A percentile compares a stretch with the other conserved stretches of the same genome.
Evolutionary conservation across 2,329 filamentous ascomycete species (phyloP).

Genomic region (Akanthomyces dipterigenus): DNA sequence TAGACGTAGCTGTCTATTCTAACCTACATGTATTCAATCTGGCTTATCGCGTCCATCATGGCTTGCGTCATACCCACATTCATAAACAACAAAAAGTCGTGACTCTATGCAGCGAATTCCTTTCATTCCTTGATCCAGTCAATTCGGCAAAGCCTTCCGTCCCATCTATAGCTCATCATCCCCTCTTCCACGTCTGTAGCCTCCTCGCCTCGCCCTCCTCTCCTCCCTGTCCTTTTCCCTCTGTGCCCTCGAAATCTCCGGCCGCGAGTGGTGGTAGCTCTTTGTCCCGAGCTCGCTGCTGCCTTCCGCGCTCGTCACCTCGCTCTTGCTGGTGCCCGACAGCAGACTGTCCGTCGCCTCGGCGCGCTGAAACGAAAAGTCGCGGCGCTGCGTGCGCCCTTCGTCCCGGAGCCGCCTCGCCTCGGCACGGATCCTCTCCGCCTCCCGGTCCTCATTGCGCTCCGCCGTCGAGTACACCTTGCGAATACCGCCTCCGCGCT

Average conservation of each 20-base stretch:
- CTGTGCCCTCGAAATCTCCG: constrained; percentile 37
- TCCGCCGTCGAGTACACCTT: constrained; percentile 57
- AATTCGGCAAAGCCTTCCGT: no score
- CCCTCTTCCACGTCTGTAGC: constrained; percentile 29
- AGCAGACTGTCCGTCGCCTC: constrained; percentile 28
- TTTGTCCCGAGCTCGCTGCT: constrained; percentile 51
- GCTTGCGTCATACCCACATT: no score
- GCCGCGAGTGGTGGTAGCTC: constrained; percentile 50
- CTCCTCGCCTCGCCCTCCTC: constrained; percentile 27
- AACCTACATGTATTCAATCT: constrained; percentile 8
- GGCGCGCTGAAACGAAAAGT: constrained; percentile 49
- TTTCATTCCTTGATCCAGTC: no score
- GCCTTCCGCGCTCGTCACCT: constrained; percentile 23
- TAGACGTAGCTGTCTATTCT: not conserved
- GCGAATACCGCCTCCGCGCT: constrained; percentile 40
- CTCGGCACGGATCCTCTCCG: constrained; percentile 50
- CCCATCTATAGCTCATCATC: constrained; percentile 18
- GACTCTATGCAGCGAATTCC: no score
- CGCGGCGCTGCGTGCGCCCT: constrained; percentile 37
- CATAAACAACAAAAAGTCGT: no score
- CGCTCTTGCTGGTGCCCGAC: constrained; percentile 28
- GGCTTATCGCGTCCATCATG: not conserved
- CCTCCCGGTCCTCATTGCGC: constrained; percentile 44
- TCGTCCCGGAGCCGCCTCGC: constrained; percentile 45
- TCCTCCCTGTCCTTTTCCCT: constrained; percentile 26